Percentiles rank a stretch among this genome's conserved stretches.
Evolutionary conservation across 2,329 filamentous ascomycete genomes (phyloP).

Genomic region (Didymella pomorum): DNA sequence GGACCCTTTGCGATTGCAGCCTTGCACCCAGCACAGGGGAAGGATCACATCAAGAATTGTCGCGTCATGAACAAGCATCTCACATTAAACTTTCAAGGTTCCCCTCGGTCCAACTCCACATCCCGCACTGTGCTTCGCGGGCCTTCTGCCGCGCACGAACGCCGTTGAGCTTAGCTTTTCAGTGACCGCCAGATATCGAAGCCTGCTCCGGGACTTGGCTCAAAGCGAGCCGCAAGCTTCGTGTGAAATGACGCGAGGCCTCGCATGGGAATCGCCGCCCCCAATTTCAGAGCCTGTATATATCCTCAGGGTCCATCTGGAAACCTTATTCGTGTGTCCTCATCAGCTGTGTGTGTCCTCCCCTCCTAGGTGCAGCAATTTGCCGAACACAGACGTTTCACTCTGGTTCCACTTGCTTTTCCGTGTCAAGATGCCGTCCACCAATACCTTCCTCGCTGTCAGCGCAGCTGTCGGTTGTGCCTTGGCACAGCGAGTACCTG

Average conservation of each 20-base stretch:
- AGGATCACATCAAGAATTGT: background rate
- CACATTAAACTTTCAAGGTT: background rate
- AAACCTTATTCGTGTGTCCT: slow-evolving; percentile 8
- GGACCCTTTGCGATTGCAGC: background rate
- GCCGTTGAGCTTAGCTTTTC: slow-evolving; percentile 11
- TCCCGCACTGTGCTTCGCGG: slow-evolving; percentile 12
- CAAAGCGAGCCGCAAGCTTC: slow-evolving; percentile 9
- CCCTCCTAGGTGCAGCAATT: background rate
- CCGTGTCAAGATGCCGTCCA: slow-evolving; percentile 21
- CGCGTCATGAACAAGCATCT: slow-evolving; percentile 3
- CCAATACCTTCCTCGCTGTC: slow-evolving; percentile 16
- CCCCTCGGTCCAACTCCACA: slow-evolving; percentile 10
- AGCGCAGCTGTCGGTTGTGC: slow-evolving; percentile 22
- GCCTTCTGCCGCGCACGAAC: slow-evolving; percentile 16
- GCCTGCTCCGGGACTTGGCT: slow-evolving; percentile 7
- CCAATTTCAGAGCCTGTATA: slow-evolving; percentile 19
- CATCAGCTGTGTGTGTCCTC: slow-evolving; percentile 1
- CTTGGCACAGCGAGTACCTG: slow-evolving; percentile 30
- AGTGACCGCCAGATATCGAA: slow-evolving; percentile 3
- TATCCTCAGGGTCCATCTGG: slow-evolving; percentile 8
- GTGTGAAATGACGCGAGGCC: slow-evolving; percentile 13
- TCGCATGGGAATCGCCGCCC: slow-evolving; percentile 5
- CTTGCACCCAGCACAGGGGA: background rate
- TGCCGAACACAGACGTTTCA: slow-evolving; percentile 10
- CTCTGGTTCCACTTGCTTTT: slow-evolving; percentile 5